Evolutionary conservation across 2,329 filamentous ascomycete genomes (phyloP), one percentile per base, ranked within the genome.

Genomic region (Hysterium pulicare): DNA sequence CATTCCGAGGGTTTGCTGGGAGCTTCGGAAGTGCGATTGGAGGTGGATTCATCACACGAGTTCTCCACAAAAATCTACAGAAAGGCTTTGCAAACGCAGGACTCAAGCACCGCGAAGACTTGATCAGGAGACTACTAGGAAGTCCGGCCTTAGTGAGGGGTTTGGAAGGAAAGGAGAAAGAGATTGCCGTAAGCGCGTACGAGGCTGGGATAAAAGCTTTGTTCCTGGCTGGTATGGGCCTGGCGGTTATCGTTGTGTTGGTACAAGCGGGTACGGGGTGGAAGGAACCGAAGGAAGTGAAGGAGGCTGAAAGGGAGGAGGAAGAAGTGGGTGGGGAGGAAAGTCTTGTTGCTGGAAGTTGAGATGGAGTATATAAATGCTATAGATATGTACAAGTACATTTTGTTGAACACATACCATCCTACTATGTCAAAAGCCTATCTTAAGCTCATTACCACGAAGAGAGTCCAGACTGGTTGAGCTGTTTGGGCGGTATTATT

Each of bases 21-120:
- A 86, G 82, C 39, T 93, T 94, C 54, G 87, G 88, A 2, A 85
- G 84, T 1, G 81, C 87, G 0, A 84, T 91, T 36, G 86, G 87
- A 2, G 87, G 88, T 2, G 88, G 88, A 0, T 72, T 87, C 40
- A 91, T 90, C 59, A 74, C 77, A 31, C 77, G 86, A 4, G 71
- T 80, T 2, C 66, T 91, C 23, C 71, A 75, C 34, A 65, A 54
- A 2, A 70, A 72, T 0, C 70, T 91, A 2, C 70, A 73, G n/a
- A 54, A 66, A 0, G 79, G 81, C 0, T 89, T 88, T 50, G 59
- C 64, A 4, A 59, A 73, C 4, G 65, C 64, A 5, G 70, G 64
- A 47, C 32, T 71, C 44, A 47, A 69, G 46, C 51, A 59, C 33
- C 53, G 58, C 30, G 68, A 63, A 2, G 66, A 73, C 1, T 60